These are phyloP conservation scores for Boletus mariae DNA, from an alignment of 1,284 basidiomycete species.

Conservation along the genomic window DNA sequence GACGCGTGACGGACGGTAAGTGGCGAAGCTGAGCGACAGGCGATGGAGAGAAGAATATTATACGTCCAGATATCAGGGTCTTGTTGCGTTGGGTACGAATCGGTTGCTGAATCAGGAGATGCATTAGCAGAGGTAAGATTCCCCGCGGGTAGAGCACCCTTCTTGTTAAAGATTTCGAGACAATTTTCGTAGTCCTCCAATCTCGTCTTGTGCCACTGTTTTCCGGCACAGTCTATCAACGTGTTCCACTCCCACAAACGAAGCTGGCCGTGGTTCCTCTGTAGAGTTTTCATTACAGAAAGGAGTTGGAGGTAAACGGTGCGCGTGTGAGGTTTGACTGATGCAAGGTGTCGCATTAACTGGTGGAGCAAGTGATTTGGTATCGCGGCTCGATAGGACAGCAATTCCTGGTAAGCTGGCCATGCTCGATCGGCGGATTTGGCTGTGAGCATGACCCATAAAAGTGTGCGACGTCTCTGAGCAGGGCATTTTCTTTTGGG, in stretches of 20 bases:
- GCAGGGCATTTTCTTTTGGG: slow-evolving; percentile 17
- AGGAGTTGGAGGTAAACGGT: slow-evolving; percentile 58
- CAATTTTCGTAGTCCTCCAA: slow-evolving; percentile 56
- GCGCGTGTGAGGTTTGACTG: slow-evolving; percentile 52
- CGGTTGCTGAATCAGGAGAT: not conserved
- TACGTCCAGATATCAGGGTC: slow-evolving; percentile 65
- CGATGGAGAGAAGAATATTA: slow-evolving; percentile 62
- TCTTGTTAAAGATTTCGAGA: slow-evolving; percentile 58
- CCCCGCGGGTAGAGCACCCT: slow-evolving; percentile 38
- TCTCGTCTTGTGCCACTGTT: slow-evolving; percentile 56
- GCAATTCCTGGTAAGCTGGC: slow-evolving; percentile 51
- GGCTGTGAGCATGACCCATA: slow-evolving; percentile 35
- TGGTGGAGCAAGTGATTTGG: slow-evolving; percentile 57
- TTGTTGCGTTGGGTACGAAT: slow-evolving; percentile 3
- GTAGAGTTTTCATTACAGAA: slow-evolving; percentile 56
- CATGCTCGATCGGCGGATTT: slow-evolving; percentile 50
- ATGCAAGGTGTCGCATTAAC: slow-evolving; percentile 52
- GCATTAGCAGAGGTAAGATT: not conserved
- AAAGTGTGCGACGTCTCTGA: slow-evolving; percentile 24
- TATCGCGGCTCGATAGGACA: slow-evolving; percentile 35
- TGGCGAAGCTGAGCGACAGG: slow-evolving; percentile 47
- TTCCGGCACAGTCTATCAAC: slow-evolving; percentile 64
- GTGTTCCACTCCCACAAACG: slow-evolving; percentile 69
- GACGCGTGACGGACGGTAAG: slow-evolving; percentile 49
- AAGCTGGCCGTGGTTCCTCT: slow-evolving; percentile 48